A percentile compares a stretch with the other conserved stretches of the same genome.
Conservation (phyloP, 768 basidiomycete genomes). For the Antrodiella citrinella region DNA sequence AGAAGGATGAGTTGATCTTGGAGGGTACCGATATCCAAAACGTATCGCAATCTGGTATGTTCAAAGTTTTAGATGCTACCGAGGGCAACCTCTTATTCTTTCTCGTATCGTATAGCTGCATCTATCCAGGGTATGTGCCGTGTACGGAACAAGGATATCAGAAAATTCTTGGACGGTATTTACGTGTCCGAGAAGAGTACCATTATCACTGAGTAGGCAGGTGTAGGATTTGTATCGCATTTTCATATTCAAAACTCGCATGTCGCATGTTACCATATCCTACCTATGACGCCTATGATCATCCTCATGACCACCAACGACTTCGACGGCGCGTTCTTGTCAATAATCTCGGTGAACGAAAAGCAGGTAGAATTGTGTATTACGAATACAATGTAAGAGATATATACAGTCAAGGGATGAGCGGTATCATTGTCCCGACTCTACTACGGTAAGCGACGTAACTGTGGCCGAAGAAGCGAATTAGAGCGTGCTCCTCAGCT, state of each 20-base stretch:
- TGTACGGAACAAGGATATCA: conserved; percentile 99
- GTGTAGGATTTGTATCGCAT: conserved; percentile 10
- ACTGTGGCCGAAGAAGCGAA: conserved; percentile 85
- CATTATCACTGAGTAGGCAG: conserved; percentile 34
- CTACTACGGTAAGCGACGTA: conserved; percentile 68
- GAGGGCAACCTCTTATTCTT: not conserved
- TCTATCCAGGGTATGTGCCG: conserved; percentile 95
- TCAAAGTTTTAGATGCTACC: too few relatives aligned
- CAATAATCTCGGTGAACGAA: not conserved
- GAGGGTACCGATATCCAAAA: conserved; percentile 95
- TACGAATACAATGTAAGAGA: too few relatives aligned
- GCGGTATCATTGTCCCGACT: conserved; percentile 86
- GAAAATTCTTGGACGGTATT: conserved; percentile 95
- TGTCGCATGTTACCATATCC: conserved; percentile 17
- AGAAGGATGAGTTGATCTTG: conserved; percentile 92
- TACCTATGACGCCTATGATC: conserved; percentile 14
- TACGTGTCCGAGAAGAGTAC: conserved; percentile 83
- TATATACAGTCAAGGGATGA: conserved; percentile 51
- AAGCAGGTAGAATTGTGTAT: not conserved
- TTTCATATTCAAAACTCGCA: conserved; percentile 20
- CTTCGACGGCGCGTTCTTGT: too few relatives aligned
- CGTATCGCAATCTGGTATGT: conserved; percentile 89
- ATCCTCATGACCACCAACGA: conserved; percentile 7
- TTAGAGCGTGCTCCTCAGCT: conserved; percentile 78
- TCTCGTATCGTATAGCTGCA: conserved; percentile 56